Base-by-base conservation (phyloP, 805 yeast genomes). In the Schwanniomyces sp. region DNA sequence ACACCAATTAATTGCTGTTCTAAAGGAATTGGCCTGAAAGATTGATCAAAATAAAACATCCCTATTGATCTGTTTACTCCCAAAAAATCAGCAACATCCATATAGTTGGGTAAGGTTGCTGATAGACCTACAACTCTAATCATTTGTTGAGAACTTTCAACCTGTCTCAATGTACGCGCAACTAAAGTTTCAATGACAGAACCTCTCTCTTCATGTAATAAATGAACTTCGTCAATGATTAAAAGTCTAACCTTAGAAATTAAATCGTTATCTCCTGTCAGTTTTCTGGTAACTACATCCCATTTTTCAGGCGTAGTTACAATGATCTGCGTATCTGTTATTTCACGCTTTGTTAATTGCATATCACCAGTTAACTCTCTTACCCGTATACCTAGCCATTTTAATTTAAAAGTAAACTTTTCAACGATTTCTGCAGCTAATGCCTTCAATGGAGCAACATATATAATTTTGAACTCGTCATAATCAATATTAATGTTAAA, bases 231-330 rank as follows among this genome's bases (percentile, higher is more conserved):
- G 74, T 94, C 99, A 51, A 94, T 91, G 49, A 94, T 89, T 48
- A 94, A 70, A 11, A 94, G 69, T 63, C 85, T 88, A 8, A 94
- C 95, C 57, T 90, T 91, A 10, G 87, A 82, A 2, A 89, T 88
- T 41, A 91, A 66, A 55, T 91, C 96, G 43, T 81, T 82, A 58
- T 91, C 97, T 44, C 97, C 97, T 55, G 79, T 86, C 34, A 91
- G 85, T 62, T 94, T 94, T 61, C 98, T 80, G 0, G 99, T 92
- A 1, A 94, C 97, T 2, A 94, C 97, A 69, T 91, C 97, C 97
- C 97, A 91, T 64, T 91, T 91, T 61, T 91, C 97, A 0, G 97
- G 97, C 0, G 97, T 91, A 0, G 97, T 91, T 2, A 91, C 97
- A 52, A 91, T 87, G 36, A 91, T 77, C 62, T 91, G 97, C 0